phyloP scores from a whole-genome alignment of 768 basidiomycete species.

The Mycena galopus region DNA sequence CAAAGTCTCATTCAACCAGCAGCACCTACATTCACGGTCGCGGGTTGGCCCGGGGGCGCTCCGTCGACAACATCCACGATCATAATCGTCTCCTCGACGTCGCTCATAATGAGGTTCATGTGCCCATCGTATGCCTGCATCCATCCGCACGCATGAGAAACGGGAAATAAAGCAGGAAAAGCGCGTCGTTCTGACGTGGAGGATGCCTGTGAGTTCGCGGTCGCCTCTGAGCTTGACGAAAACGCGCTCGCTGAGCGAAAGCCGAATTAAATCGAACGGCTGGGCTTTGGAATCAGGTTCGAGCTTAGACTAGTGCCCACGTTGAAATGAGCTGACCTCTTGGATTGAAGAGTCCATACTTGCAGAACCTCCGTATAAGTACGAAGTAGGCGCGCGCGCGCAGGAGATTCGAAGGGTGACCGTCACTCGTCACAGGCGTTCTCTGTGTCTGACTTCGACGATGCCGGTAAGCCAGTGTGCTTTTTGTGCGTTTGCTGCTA shows the following conservation, averaged over 20 bases:
- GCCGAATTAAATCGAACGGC: conserved; percentile 96
- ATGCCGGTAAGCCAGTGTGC: conserved; percentile 73
- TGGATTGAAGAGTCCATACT: conserved; percentile 91
- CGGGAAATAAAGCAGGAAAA: conserved; percentile 24
- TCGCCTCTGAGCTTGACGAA: conserved; percentile 98
- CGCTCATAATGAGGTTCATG: conserved; percentile 98
- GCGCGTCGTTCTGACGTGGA: conserved; percentile 77
- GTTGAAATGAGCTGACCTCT: too few relatives aligned
- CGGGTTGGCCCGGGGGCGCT: conserved; percentile 61
- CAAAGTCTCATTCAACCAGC: not conserved
- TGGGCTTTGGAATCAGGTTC: too few relatives aligned
- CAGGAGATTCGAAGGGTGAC: conserved; percentile 32
- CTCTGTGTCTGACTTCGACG: conserved; percentile 34
- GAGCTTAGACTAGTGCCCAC: too few relatives aligned
- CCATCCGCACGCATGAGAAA: conserved; percentile 19
- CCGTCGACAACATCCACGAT: conserved; percentile 90
- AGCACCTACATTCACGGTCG: conserved; percentile 72
- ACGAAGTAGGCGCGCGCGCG: too few relatives aligned
- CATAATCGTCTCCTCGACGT: conserved; percentile 98
- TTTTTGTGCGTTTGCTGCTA: conserved; percentile 20
- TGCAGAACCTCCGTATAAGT: too few relatives aligned
- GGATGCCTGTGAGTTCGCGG: conserved; percentile 88
- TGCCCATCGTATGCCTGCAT: conserved; percentile 98
- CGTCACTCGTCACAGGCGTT: conserved; percentile 16
- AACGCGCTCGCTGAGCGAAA: conserved; percentile 97